These are phyloP conservation scores for Trichoderma oligosporum DNA, from an alignment of 2,329 filamentous ascomycete genomes.

Conservation along the genomic window DNA sequence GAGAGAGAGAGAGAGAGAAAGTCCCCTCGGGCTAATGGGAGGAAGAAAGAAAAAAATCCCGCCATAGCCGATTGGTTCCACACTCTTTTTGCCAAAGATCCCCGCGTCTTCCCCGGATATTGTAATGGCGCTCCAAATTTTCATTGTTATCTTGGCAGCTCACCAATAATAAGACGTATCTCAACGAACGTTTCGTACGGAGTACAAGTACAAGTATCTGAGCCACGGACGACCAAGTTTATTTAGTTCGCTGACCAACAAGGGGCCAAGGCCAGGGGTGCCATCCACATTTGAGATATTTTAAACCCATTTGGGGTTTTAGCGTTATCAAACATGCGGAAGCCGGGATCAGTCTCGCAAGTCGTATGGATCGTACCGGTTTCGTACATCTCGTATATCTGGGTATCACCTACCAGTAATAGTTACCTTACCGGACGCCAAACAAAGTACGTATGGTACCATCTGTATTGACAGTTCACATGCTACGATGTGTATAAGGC, in stretches of 20 bases:
- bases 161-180: no score
- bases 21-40: background rate
- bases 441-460: no score
- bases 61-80: constrained; percentile 11
- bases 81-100: background rate
- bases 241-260: background rate
- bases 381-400: constrained; percentile 18
- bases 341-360: background rate
- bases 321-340: background rate
- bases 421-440: no score
- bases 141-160: background rate
- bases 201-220: no score
- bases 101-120: constrained; percentile 16
- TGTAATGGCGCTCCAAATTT: background rate
- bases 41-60: constrained; percentile 1
- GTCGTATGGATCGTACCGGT: constrained; percentile 16
- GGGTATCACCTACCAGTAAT: constrained; percentile 4
- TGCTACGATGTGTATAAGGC: no score
- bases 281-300: no score
- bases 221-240: background rate
- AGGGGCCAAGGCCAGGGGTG: constrained; percentile 1
- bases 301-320: background rate
- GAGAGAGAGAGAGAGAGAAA: no score
- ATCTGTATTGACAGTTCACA: no score
- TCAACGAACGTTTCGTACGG: no score